Evolutionary conservation across 2,329 filamentous ascomycete species (phyloP).

Genomic region (Colletotrichum spaethianum): DNA sequence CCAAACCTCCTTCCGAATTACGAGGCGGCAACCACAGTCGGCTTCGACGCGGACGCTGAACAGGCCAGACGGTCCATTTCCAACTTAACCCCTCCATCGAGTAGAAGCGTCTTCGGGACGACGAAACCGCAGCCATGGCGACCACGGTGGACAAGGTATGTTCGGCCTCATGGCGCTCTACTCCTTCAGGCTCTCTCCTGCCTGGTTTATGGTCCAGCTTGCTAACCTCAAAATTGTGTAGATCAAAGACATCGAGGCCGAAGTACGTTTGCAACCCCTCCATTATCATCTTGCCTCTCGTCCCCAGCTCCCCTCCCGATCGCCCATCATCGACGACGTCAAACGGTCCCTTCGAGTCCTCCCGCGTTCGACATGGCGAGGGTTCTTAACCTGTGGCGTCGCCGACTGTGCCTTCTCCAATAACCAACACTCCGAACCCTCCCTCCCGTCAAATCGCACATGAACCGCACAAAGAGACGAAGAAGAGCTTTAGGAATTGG

Average conservation of each 20-base stretch:
- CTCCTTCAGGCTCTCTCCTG: background rate
- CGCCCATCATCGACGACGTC: conserved; percentile 26
- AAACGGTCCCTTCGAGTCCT: background rate
- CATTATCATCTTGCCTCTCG: conserved; percentile 26
- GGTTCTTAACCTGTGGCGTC: background rate
- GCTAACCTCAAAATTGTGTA: conserved; percentile 59
- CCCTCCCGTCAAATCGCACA: background rate
- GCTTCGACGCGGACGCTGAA: conserved; percentile 8
- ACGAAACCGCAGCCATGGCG: conserved; percentile 77
- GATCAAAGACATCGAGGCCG: conserved; percentile 98
- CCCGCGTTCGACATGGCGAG: background rate
- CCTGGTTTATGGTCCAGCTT: conserved; percentile 26
- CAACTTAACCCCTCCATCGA: conserved; percentile 1
- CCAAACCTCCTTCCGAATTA: background rate
- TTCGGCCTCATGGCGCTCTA: conserved; percentile 18
- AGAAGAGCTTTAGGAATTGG: background rate
- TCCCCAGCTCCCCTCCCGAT: background rate
- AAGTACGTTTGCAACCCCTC: conserved; percentile 71
- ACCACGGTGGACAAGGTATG: conserved; percentile 96
- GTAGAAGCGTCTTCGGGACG: conserved; percentile 24
- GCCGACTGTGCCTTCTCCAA: background rate
- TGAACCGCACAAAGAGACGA: background rate
- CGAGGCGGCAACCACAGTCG: background rate
- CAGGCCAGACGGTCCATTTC: background rate
- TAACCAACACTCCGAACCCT: background rate